These are phyloP conservation scores for Debaryomyces maramus DNA, from an alignment of 805 yeast species.

Conservation along the genomic window DNA sequence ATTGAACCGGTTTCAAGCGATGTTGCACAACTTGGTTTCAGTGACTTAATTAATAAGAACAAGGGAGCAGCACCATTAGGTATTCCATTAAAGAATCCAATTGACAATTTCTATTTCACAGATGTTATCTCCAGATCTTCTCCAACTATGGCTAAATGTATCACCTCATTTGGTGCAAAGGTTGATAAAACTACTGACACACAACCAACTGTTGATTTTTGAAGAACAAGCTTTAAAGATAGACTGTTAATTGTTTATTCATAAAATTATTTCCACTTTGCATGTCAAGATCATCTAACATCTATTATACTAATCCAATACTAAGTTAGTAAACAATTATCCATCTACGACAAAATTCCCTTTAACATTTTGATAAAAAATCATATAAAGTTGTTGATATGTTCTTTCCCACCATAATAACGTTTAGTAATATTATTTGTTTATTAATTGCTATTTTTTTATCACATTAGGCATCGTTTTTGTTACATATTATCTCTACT, in stretches of 20 bases:
- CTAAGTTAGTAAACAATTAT: background rate
- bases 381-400: background rate
- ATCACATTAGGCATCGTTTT: background rate
- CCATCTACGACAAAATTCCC: background rate
- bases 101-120: conserved; percentile 83
- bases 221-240: background rate
- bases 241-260: too few relatives aligned
- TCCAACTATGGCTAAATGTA: conserved; percentile 87
- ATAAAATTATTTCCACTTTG: conserved; percentile 2
- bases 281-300: conserved; percentile 2
- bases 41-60: conserved; percentile 41
- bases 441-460: conserved; percentile 1
- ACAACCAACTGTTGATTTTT: conserved; percentile 40
- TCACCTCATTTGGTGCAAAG: conserved; percentile 67
- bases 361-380: too few relatives aligned
- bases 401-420: background rate
- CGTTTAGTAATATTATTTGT: background rate
- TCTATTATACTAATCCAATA: conserved; percentile 1
- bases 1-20: conserved; percentile 66
- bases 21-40: conserved; percentile 57
- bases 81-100: conserved; percentile 62
- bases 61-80: conserved; percentile 40
- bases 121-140: conserved; percentile 85
- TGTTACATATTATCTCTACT: background rate
- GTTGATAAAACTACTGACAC: conserved; percentile 58